Percentiles rank a stretch among this genome's conserved stretches.
Evolutionary conservation across 345 rosid species (phyloP).

Genomic region (Lumnitzera littorea): DNA sequence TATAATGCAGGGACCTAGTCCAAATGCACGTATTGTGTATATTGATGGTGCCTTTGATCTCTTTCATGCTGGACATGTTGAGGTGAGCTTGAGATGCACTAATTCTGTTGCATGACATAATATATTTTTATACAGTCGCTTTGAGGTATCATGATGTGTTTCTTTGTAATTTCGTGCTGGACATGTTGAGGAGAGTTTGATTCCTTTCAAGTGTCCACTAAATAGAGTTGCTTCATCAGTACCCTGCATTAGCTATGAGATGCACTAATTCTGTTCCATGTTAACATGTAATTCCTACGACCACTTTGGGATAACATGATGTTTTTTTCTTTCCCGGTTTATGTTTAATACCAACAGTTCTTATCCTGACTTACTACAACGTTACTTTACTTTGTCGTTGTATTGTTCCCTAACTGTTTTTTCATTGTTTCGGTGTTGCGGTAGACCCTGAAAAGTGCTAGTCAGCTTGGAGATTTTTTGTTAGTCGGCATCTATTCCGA

Average conservation of each 20-base stretch:
- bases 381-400: not conserved
- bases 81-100: constrained; percentile 36
- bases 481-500: constrained; percentile 86
- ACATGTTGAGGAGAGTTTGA: constrained; percentile 8
- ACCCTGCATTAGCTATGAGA: too few relatives aligned
- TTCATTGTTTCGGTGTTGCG: constrained; percentile 2
- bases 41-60: constrained; percentile 98
- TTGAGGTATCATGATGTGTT: too few relatives aligned
- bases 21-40: constrained; percentile 74
- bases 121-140: not conserved
- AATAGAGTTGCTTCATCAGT: too few relatives aligned
- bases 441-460: constrained; percentile 80
- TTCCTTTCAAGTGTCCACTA: too few relatives aligned
- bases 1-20: constrained; percentile 67
- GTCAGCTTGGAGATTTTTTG: constrained; percentile 91
- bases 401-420: not conserved
- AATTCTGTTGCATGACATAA: not conserved
- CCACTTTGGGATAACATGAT: too few relatives aligned
- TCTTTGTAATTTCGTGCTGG: constrained; percentile 65
- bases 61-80: constrained; percentile 98
- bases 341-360: too few relatives aligned
- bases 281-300: not conserved
- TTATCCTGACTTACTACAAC: not conserved
- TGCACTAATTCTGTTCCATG: not conserved
- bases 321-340: too few relatives aligned